Percentiles rank a stretch among this genome's conserved stretches.
Conservation (phyloP, 345 rosid genomes). For the Lepidium didymum region DNA sequence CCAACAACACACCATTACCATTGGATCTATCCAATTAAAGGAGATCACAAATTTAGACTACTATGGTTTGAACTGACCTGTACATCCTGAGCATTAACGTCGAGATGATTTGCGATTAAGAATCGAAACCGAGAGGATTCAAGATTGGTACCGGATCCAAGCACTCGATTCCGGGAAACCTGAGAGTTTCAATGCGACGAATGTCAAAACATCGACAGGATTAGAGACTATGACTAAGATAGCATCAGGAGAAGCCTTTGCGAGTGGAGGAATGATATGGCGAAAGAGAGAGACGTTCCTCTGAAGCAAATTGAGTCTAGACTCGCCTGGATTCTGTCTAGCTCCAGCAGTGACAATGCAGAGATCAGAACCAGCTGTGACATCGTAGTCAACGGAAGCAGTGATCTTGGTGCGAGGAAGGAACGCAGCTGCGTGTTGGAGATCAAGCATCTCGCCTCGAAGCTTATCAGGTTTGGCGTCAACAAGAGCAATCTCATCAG, state of each 20-base stretch:
- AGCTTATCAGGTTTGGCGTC: constrained; percentile 62
- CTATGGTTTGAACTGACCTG: constrained; percentile 47
- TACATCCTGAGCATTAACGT: constrained; percentile 89
- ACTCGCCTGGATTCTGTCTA: constrained; percentile 77
- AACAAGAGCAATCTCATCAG: constrained; percentile 67
- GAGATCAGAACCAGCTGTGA: constrained; percentile 73
- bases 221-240: constrained; percentile 79
- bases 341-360: constrained; percentile 92
- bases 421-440: constrained; percentile 97
- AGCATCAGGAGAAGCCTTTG: constrained; percentile 57
- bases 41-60: too few species aligned
- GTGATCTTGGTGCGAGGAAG: constrained; percentile 79
- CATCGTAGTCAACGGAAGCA: constrained; percentile 65
- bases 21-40: neutral
- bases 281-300: constrained; percentile 66
- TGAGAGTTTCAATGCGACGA: constrained; percentile 82
- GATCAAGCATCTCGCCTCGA: constrained; percentile 97
- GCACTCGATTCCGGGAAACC: constrained; percentile 72
- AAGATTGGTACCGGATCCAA: constrained; percentile 89
- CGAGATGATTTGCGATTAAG: constrained; percentile 81
- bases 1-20: neutral
- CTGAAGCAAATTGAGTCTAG: constrained; percentile 74
- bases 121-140: constrained; percentile 84
- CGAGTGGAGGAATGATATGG: constrained; percentile 70
- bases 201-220: constrained; percentile 84